These are phyloP conservation scores for Rhypophila decipiens DNA, from an alignment of 495 filamentous ascomycete genomes.

Conservation along the genomic window DNA sequence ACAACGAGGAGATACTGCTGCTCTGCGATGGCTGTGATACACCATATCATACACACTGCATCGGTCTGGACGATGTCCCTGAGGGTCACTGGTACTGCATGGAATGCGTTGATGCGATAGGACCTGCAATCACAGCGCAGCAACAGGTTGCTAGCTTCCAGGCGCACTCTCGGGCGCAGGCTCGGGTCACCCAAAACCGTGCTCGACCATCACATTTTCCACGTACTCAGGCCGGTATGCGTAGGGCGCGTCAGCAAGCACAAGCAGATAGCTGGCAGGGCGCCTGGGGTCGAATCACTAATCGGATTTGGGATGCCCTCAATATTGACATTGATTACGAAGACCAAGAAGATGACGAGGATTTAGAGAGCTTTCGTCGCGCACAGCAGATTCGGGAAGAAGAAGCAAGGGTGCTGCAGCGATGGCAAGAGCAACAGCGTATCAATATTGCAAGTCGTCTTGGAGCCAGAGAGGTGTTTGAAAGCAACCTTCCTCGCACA, in stretches of 20 bases:
- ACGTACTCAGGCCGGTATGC: constrained; percentile 44
- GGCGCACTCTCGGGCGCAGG: background rate
- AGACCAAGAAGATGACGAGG: constrained; percentile 61
- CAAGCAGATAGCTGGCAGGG: constrained; percentile 49
- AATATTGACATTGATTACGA: constrained; percentile 85
- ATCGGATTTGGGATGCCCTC: constrained; percentile 46
- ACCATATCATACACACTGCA: constrained; percentile 78
- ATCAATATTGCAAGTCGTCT: constrained; percentile 72
- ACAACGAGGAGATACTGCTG: constrained; percentile 72
- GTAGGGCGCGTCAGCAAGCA: constrained; percentile 39
- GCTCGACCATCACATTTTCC: constrained; percentile 32
- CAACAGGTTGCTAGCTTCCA: background rate
- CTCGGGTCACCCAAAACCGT: background rate
- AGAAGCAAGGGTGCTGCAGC: constrained; percentile 59
- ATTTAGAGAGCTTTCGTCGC: constrained; percentile 40
- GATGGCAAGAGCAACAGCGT: constrained; percentile 69
- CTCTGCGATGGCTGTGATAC: constrained; percentile 84
- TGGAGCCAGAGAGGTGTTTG: constrained; percentile 61
- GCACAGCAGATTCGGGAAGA: constrained; percentile 54
- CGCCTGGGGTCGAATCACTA: constrained; percentile 47
- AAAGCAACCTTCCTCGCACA: constrained; percentile 45
- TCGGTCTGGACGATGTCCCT: constrained; percentile 70
- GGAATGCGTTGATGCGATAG: constrained; percentile 51
- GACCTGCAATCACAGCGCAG: constrained; percentile 35
- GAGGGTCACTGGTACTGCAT: constrained; percentile 78